Percentiles rank a stretch among this genome's conserved stretches.
These are phyloP conservation scores for Yarrowia alimentaria DNA, from an alignment of 805 yeast genomes.

Conservation along the genomic window DNA sequence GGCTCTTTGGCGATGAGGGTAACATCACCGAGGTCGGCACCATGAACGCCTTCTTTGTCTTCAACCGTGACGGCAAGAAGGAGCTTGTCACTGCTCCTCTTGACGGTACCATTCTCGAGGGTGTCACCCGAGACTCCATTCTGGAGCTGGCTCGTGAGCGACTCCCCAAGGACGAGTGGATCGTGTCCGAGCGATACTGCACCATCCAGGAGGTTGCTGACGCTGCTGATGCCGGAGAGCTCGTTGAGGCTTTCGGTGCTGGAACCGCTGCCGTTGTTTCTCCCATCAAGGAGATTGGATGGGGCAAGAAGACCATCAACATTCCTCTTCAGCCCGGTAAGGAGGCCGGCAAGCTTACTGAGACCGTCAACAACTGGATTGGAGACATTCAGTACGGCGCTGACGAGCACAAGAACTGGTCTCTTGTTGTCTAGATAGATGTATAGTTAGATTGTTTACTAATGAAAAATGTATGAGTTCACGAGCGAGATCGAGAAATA, in stretches of 20 bases:
- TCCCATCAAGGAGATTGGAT: slow-evolving; percentile 86
- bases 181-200: slow-evolving; percentile 74
- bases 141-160: slow-evolving; percentile 72
- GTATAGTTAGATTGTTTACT: no score
- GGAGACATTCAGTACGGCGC: slow-evolving; percentile 87
- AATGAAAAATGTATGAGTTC: no score
- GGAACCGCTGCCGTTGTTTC: slow-evolving; percentile 98
- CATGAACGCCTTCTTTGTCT: slow-evolving; percentile 90
- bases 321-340: slow-evolving; percentile 82
- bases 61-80: slow-evolving; percentile 76
- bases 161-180: slow-evolving; percentile 77
- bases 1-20: slow-evolving; percentile 91
- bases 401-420: slow-evolving; percentile 52
- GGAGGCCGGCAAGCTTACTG: slow-evolving; percentile 63
- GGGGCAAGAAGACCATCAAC: slow-evolving; percentile 64
- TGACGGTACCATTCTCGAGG: slow-evolving; percentile 95
- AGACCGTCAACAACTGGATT: slow-evolving; percentile 79
- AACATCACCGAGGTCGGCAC: slow-evolving; percentile 95
- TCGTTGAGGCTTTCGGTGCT: slow-evolving; percentile 92
- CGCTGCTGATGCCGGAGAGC: slow-evolving; percentile 72
- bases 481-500: no score
- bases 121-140: slow-evolving; percentile 92
- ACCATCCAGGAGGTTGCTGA: slow-evolving; percentile 78
- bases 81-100: slow-evolving; percentile 95
- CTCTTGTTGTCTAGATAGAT: slow-evolving; percentile 28